phyloP scores from a whole-genome alignment of 164 flowering plant genomes.

The Berberis vulgaris region DNA sequence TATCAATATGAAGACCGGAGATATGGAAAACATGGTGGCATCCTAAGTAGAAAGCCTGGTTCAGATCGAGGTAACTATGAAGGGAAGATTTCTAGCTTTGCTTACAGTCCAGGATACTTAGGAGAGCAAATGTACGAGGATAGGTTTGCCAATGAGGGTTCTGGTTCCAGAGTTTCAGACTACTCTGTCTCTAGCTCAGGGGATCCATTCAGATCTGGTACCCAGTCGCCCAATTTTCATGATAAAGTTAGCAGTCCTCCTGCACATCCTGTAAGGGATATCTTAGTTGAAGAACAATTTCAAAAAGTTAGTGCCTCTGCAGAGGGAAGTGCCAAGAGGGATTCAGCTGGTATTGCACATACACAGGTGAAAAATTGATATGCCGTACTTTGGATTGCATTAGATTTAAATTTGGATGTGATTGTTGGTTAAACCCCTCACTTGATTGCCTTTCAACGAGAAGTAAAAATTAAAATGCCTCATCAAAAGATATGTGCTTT shows the following conservation, averaged over 20 bases:
- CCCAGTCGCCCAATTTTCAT: constrained; percentile 61
- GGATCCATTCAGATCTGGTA: constrained; percentile 54
- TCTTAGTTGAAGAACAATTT: constrained; percentile 26
- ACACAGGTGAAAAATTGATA: constrained; percentile 33
- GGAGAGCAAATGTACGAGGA: constrained; percentile 54
- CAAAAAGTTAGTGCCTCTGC: constrained; percentile 15
- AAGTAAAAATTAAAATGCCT: too few relatives aligned
- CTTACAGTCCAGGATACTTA: constrained; percentile 63
- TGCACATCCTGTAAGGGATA: constrained; percentile 27
- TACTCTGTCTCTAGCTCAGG: constrained; percentile 65
- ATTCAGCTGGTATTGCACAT: constrained; percentile 23
- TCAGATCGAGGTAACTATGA: constrained; percentile 72
- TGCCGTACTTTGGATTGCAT: neutral
- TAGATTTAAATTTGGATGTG: too few relatives aligned
- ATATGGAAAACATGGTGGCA: constrained; percentile 62
- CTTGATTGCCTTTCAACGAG: too few relatives aligned
- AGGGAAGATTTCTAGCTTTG: constrained; percentile 59
- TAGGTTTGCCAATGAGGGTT: constrained; percentile 72
- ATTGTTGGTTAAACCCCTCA: too few relatives aligned
- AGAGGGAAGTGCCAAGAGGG: constrained; percentile 27
- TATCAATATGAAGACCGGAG: constrained; percentile 90
- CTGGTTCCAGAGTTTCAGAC: constrained; percentile 53
- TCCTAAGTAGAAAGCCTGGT: constrained; percentile 75
- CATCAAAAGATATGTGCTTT: too few relatives aligned
- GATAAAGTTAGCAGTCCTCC: constrained; percentile 47